Conservation (phyloP, 2,329 filamentous ascomycete genomes). For the Acephala macrosclerotiorum region DNA sequence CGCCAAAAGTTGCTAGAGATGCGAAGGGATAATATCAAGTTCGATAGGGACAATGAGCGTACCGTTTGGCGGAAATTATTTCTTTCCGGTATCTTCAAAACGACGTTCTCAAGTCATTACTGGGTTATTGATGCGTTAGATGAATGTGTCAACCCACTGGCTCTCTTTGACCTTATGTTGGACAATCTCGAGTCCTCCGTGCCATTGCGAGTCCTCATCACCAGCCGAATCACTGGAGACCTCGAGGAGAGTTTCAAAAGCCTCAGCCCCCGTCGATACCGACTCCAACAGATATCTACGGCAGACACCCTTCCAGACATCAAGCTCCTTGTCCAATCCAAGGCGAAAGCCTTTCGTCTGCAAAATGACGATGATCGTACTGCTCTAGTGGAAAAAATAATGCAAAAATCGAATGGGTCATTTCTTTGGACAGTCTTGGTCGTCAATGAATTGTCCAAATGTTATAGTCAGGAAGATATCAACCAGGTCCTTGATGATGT, state of each 20-base stretch:
- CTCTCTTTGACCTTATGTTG: conserved; percentile 20
- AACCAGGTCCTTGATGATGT: conserved; percentile 37
- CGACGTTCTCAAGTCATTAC: conserved; percentile 37
- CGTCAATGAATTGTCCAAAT: conserved; percentile 41
- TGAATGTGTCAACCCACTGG: conserved; percentile 38
- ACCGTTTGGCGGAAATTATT: conserved; percentile 47
- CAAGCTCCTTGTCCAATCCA: conserved; percentile 30
- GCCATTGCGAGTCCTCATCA: conserved; percentile 35
- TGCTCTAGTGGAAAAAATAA: conserved; percentile 41
- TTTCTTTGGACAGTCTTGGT: conserved; percentile 47
- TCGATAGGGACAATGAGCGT: conserved; percentile 40
- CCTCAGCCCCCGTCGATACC: conserved; percentile 20
- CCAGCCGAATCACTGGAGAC: conserved; percentile 27
- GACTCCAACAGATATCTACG: conserved; percentile 28
- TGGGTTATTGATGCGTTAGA: conserved; percentile 49
- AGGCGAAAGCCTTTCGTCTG: conserved; percentile 28
- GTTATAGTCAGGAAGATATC: conserved; percentile 39
- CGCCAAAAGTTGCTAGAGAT: conserved; percentile 36
- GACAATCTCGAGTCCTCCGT: conserved; percentile 17
- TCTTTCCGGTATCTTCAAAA: conserved; percentile 41
- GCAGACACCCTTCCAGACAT: conserved; percentile 38
- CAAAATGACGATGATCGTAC: conserved; percentile 34
- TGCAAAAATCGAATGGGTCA: conserved; percentile 45
- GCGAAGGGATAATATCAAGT: conserved; percentile 33
- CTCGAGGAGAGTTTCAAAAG: conserved; percentile 26